Percentiles rank a stretch among this genome's conserved stretches.
These are phyloP conservation scores for Teunomyces cretensis DNA, from an alignment of 805 yeast species.

Conservation along the genomic window DNA sequence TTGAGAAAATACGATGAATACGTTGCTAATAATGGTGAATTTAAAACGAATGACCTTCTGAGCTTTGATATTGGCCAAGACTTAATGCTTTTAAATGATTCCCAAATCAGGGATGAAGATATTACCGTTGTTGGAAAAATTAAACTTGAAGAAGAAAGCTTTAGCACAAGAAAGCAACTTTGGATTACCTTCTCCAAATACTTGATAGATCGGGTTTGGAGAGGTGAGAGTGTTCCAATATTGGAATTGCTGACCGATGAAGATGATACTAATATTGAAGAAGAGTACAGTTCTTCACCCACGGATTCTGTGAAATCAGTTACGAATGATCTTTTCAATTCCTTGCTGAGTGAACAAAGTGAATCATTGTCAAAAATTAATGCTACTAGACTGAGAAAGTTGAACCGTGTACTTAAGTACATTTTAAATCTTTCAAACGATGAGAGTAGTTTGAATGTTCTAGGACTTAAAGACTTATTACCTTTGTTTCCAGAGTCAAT, in stretches of 20 bases:
- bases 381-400: constrained; percentile 8
- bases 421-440: constrained; percentile 30
- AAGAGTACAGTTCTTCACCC: background rate
- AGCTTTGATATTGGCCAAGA: background rate
- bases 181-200: constrained; percentile 69
- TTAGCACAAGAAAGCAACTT: constrained; percentile 56
- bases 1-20: constrained; percentile 32
- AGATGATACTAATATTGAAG: constrained; percentile 1
- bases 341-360: constrained; percentile 2
- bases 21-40: constrained; percentile 12
- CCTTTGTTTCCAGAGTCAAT: constrained; percentile 84
- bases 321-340: constrained; percentile 10
- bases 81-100: background rate
- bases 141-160: constrained; percentile 34
- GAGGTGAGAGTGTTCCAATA: constrained; percentile 9
- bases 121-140: constrained; percentile 30
- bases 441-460: constrained; percentile 23
- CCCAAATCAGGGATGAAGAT: constrained; percentile 39
- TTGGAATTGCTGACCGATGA: background rate
- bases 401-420: constrained; percentile 30
- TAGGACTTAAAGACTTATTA: constrained; percentile 76
- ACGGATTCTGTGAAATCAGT: constrained; percentile 11
- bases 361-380: background rate
- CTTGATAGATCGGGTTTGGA: constrained; percentile 37
- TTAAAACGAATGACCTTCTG: constrained; percentile 4